Conservation (phyloP, 2,329 filamentous ascomycete species). For the Juglanconis juglandina region DNA sequence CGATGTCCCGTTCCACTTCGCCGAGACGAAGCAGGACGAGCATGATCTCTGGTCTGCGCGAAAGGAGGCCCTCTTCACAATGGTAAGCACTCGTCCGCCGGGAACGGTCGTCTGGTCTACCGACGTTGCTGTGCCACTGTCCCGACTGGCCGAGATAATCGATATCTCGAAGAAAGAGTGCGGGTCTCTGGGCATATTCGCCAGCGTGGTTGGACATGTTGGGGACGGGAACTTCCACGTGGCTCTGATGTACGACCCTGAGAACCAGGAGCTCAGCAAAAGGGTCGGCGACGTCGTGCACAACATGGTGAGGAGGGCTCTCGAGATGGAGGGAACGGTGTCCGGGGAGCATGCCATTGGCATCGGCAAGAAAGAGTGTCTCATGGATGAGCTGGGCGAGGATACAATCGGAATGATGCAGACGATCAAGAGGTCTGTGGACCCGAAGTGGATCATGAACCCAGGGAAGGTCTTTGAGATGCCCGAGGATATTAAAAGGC, state of each 20-base stretch:
- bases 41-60: constrained; percentile 71
- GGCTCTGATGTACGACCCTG: constrained; percentile 40
- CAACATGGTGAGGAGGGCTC: constrained; percentile 62
- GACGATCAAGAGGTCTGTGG: constrained; percentile 58
- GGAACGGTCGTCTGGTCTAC: constrained; percentile 71
- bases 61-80: constrained; percentile 71
- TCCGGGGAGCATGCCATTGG: constrained; percentile 66
- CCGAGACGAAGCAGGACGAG: constrained; percentile 60
- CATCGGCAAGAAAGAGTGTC: constrained; percentile 44
- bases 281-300: constrained; percentile 51
- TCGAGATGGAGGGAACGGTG: constrained; percentile 66
- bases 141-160: constrained; percentile 67
- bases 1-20: constrained; percentile 62
- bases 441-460: constrained; percentile 50
- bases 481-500: background rate
- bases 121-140: constrained; percentile 76
- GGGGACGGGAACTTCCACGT: constrained; percentile 67
- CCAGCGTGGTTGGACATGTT: constrained; percentile 62
- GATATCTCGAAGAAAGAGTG: constrained; percentile 62
- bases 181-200: constrained; percentile 51
- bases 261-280: constrained; percentile 42
- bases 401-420: constrained; percentile 63
- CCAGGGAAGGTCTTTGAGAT: constrained; percentile 40
- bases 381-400: constrained; percentile 55
- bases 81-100: constrained; percentile 61